Base-by-base conservation (phyloP, 2,329 filamentous ascomycete genomes). In the Immersiporthe knoxdaviesiana region DNA sequence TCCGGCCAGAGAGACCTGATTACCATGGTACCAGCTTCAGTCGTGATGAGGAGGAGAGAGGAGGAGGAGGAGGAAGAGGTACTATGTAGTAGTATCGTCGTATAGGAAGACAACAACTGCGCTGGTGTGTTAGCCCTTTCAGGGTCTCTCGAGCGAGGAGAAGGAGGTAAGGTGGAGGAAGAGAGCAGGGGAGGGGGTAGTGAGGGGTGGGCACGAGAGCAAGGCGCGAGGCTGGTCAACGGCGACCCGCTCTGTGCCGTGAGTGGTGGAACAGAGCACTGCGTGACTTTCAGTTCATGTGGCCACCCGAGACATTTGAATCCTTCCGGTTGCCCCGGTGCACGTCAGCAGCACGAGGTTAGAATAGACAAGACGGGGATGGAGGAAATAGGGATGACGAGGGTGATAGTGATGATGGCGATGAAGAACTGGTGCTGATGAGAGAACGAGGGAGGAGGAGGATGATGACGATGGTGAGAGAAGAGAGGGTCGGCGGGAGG, bases 241-340 rank as follows among this genome's bases (percentile, higher is more conserved):
- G 11, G 11, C 12, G 50, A 12, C 50, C 54, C 54, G n/a, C 30
- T 32, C 56, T 27, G 68, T 24, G 64, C 59, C 74, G 72, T 73
- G 50, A 58, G n/a, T 65, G 37, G 63, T 39, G 21, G 54, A 27
- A 27, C 63, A 21, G n/a, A 8, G 27, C 64, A 30, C 64, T 50
- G 64, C 56, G 64, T 77, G 76, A 77, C 74, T 72, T 74, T 58
- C 72, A 73, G 62, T 64, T 72, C 74, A 75, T 77, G 75, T 74
- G 74, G 69, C 67, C 73, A 71, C 68, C 74, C 74, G 74, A 74
- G 68, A 69, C 65, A 70, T 27, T 63, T 7, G 24, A 50, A 37
- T 35, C 30, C 54, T 60, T 59, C 64, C 64, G 64, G 54, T 32
- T 47, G 39, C 64, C 64, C 64, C 56, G 64, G 54, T 21, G 54